Base-by-base conservation (phyloP, 805 yeast species). In the Blastobotrys terrestris region DNA sequence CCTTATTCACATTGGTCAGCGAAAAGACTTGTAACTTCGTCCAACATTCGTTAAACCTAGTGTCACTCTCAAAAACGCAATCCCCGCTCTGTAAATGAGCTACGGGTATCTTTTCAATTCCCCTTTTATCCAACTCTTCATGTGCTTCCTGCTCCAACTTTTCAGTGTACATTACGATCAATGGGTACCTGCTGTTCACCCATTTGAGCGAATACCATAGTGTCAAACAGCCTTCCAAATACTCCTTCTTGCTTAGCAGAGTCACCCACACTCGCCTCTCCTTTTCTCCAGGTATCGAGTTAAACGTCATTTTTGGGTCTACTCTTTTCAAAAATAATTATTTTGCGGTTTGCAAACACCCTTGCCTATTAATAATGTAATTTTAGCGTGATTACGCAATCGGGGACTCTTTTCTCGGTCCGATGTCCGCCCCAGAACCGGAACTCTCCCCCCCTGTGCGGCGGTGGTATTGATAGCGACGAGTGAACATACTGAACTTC, bases 1-100 rank as follows among this genome's bases (percentile, higher is more conserved):
- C 77, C 44, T 79, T 69, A n/a, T 78, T 74, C 55, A 73, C 81
- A 56, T 80, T 78, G 8, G 63, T 57, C 50, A 81, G 66, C 20
- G 73, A 69, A 61, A 81, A 81, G 7, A 81, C 77, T 65, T 78
- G 81, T 48, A 81, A 63, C 64, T 81, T 81, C 26, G 84, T 72
- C 84, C 84, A 81, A 57, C 84, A 79, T 61, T 80, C 84, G 59
- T 75, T 68, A 65, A 81, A 81, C 39, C 85, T 66, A 8, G 77
- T 71, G 57, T 81, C 85, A 72, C 65, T 8, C 72, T 64, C 57
- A 77, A 77, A 52, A 76, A 77, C 58, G 16, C 51, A 13, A 16
- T 18, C 31, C 22, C n/a, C 15, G 61, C 64, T 1, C 65, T 60
- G 1, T 84, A 84, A 3, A 72, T 58, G 22, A 81, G 64, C 50